phyloP scores from a whole-genome alignment of 345 rosid genomes.

The Microthlaspi erraticum region DNA sequence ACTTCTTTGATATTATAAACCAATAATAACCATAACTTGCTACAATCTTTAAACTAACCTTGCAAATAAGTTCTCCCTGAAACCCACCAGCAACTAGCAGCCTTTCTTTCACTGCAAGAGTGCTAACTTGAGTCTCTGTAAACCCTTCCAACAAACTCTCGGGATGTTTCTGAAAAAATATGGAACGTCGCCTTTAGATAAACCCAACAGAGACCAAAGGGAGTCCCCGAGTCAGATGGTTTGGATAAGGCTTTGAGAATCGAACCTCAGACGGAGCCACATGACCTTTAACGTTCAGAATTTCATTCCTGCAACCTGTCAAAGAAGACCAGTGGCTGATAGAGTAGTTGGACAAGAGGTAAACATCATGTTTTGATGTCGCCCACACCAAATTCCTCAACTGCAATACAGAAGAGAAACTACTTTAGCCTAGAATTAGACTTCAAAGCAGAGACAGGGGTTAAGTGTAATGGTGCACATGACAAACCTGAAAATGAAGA shows the following conservation, averaged over 20 bases:
- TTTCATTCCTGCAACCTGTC: slow-evolving; percentile 53
- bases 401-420: slow-evolving; percentile 48
- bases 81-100: slow-evolving; percentile 82
- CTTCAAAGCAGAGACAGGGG: not conserved
- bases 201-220: slow-evolving; percentile 10
- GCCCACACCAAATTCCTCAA: slow-evolving; percentile 87
- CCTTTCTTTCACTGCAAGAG: slow-evolving; percentile 74
- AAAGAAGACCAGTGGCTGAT: slow-evolving; percentile 76
- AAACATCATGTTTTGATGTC: slow-evolving; percentile 78
- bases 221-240: not conserved
- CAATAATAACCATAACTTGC: not conserved
- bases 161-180: slow-evolving; percentile 64
- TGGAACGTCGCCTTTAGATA: not conserved
- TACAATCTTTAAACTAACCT: slow-evolving; percentile 48
- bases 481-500: slow-evolving; percentile 75
- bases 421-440: slow-evolving; percentile 23
- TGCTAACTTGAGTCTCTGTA: slow-evolving; percentile 80
- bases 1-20: not conserved
- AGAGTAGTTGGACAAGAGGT: slow-evolving; percentile 68
- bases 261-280: slow-evolving; percentile 75
- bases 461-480: not conserved
- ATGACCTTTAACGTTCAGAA: slow-evolving; percentile 73
- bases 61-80: slow-evolving; percentile 84
- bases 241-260: slow-evolving; percentile 2
- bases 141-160: slow-evolving; percentile 78